phyloP scores from a whole-genome alignment of 2,329 filamentous ascomycete species.

The Trichoderma aggressivum region DNA sequence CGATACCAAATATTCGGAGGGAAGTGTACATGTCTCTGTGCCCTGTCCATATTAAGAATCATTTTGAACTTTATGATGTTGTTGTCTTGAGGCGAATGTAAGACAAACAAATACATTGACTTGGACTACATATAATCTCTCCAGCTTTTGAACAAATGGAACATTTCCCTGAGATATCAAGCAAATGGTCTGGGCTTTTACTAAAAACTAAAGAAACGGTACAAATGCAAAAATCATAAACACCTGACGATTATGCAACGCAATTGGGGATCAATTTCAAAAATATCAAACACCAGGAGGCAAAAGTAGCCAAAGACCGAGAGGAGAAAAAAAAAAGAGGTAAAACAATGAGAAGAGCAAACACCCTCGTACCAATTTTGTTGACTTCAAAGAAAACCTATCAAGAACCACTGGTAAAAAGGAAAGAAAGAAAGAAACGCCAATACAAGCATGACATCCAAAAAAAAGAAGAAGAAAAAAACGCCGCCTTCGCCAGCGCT shows the following conservation, averaged over 20 bases:
- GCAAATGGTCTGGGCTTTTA: background rate
- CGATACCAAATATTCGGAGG: background rate
- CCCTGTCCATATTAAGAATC: background rate
- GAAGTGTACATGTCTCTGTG: background rate
- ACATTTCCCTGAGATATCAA: background rate
- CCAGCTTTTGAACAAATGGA: background rate
- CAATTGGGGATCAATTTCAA: background rate
- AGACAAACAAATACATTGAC: background rate
- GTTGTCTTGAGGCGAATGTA: background rate
- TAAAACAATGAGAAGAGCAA: background rate
- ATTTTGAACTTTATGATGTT: background rate
- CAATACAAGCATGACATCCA: constrained; percentile 4
- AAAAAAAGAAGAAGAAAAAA: too few species aligned
- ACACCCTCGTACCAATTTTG: background rate
- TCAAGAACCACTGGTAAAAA: background rate
- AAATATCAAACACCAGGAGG: background rate
- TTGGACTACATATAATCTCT: background rate
- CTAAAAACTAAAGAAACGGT: background rate
- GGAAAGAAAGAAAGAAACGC: constrained; percentile 1
- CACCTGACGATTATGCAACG: background rate
- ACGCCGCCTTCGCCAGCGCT: constrained; percentile 21
- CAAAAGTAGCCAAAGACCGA: background rate
- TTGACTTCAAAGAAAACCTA: background rate
- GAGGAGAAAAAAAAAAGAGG: background rate
- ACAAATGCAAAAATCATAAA: background rate